These are phyloP conservation scores for Candida anutae DNA, from an alignment of 1,139 yeast species.

Conservation along the genomic window DNA sequence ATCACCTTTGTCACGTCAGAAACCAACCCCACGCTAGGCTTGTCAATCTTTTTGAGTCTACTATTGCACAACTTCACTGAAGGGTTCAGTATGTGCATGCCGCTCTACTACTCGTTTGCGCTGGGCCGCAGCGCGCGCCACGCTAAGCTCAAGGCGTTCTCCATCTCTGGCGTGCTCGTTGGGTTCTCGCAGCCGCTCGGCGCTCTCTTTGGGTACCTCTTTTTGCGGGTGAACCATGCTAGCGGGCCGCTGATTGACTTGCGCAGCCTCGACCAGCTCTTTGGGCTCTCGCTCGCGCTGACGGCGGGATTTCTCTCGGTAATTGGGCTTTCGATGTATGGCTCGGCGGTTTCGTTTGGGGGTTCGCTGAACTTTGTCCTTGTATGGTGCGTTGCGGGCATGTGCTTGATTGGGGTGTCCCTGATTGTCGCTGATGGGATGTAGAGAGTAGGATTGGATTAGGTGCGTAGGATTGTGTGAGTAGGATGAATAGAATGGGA, in stretches of 20 bases:
- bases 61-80: slow-evolving; percentile 90
- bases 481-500: too few relatives aligned
- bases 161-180: slow-evolving; percentile 63
- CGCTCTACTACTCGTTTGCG: slow-evolving; percentile 63
- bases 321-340: slow-evolving; percentile 80
- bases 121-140: slow-evolving; percentile 10
- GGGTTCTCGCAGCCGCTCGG: slow-evolving; percentile 88
- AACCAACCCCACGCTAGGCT: slow-evolving; percentile 66
- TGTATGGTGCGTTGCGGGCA: slow-evolving; percentile 46
- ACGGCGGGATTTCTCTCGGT: slow-evolving; percentile 82
- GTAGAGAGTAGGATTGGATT: too few relatives aligned
- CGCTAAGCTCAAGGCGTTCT: slow-evolving; percentile 55
- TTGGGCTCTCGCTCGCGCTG: slow-evolving; percentile 60
- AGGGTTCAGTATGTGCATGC: slow-evolving; percentile 91
- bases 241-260: slow-evolving; percentile 16
- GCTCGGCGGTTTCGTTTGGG: slow-evolving; percentile 65
- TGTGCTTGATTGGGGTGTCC: slow-evolving; percentile 29
- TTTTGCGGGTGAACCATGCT: slow-evolving; percentile 35
- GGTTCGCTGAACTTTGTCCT: slow-evolving; percentile 49
- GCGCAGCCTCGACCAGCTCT: slow-evolving; percentile 32
- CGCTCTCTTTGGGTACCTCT: slow-evolving; percentile 61
- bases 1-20: slow-evolving; percentile 74
- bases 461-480: too few relatives aligned
- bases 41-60: slow-evolving; percentile 74
- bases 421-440: slow-evolving; percentile 7